Evolutionary conservation across 2,329 filamentous ascomycete genomes (phyloP), one percentile per base, ranked within the genome.

Genomic region (Samsoniella hepiali): DNA sequence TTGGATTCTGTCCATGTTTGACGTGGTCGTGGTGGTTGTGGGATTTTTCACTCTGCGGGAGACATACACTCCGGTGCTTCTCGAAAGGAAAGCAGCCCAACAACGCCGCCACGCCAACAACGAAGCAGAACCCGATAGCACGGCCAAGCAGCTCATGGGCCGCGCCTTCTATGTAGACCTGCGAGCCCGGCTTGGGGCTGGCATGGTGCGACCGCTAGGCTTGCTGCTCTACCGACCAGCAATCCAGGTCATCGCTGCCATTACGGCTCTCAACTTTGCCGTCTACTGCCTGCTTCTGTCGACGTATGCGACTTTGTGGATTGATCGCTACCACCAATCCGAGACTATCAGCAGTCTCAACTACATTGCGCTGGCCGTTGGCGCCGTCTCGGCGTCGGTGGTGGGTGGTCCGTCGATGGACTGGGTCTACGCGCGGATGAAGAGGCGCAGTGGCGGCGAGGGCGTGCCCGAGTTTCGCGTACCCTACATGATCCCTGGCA

Each of bases 21-120:
- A 85, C 59, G 83, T 78, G 0, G 64, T 82, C 4, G 81, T 89
- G 38, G 82, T 87, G 65, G 42, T 84, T 1, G 71, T 82, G 17
- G 87, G 71, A 0, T 47, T 84, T 3, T 69, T 89, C 44, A 78
- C 88, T 69, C 81, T 69, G 11, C 50, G 40, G 1, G 83, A 84
- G 70, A 89, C 87, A 0, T 91, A 90, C 70, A 83, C 83, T 0
- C 87, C 88, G 0, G 82, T 82, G 22, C 79, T 91, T 5, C 79
- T 91, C 0, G 17, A 38, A 32, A 45, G n/a, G 40, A 62, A 63
- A 50, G 58, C 56, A 22, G 45, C 47, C 15, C n/a, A 13, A 22
- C 42, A n/a, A 10, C n/a, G 42, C 8, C 42, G 17, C 17, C 9
- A 22, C 40, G 15, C 42, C 42, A n/a, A 13, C n/a, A n/a, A 47